Percentiles rank a stretch among this genome's conserved stretches.
Evolutionary conservation across 78 protist species (phyloP).

Genomic region (Dictyostelium discoideum): DNA sequence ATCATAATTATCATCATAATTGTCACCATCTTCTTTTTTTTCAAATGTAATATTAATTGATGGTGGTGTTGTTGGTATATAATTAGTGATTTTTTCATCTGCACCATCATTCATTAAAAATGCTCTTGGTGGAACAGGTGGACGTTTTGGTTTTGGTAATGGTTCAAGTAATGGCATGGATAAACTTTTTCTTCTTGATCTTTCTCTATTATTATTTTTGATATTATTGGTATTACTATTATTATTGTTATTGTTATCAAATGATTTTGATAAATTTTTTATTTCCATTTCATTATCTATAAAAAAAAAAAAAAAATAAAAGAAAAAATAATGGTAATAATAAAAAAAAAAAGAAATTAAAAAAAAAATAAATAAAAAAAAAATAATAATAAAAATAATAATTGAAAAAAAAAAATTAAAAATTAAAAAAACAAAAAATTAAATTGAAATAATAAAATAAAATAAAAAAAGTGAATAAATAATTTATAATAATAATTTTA

Average conservation of each 20-base stretch:
- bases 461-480: too few relatives aligned
- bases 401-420: too few relatives aligned
- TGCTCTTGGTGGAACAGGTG: background rate
- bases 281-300: background rate
- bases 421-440: too few relatives aligned
- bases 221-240: background rate
- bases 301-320: too few relatives aligned
- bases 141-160: background rate
- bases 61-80: background rate
- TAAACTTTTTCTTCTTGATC: background rate
- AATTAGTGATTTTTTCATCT: background rate
- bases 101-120: background rate
- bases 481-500: too few relatives aligned
- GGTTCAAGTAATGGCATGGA: background rate
- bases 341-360: too few relatives aligned
- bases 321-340: too few relatives aligned
- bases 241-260: background rate
- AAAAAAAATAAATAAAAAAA: background rate
- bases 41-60: background rate
- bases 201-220: background rate
- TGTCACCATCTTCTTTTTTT: background rate
- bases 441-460: too few relatives aligned
- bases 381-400: too few relatives aligned
- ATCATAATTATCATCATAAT: too few relatives aligned
- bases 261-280: background rate